A percentile compares a stretch with the other conserved stretches of the same genome.
These are phyloP conservation scores for Pichia thaimueangensis DNA, from an alignment of 805 yeast species.

Conservation along the genomic window DNA sequence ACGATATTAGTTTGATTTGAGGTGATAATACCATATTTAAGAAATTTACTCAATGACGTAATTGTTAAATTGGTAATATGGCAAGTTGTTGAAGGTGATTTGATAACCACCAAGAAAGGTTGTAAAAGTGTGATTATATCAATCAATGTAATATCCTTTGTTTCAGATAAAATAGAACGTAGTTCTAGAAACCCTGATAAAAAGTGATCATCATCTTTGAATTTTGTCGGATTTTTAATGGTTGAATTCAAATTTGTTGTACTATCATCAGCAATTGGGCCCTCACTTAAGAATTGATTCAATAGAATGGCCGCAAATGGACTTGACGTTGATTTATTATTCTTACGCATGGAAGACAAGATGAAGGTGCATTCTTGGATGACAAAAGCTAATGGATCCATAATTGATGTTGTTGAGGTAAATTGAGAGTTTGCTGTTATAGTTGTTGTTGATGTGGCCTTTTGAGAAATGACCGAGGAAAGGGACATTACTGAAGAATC, in stretches of 20 bases:
- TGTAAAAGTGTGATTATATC: conserved; percentile 71
- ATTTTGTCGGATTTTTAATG: conserved; percentile 17
- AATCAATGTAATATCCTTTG: conserved; percentile 44
- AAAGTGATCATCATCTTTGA: conserved; percentile 45
- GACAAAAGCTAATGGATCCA: conserved; percentile 73
- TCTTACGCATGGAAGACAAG: conserved; percentile 84
- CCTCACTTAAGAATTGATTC: conserved; percentile 35
- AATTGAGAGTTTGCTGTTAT: background rate
- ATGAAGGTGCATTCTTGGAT: conserved; percentile 84
- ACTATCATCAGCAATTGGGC: conserved; percentile 24
- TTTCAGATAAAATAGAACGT: conserved; percentile 59
- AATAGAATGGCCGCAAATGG: conserved; percentile 85
- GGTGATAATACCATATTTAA: conserved; percentile 63
- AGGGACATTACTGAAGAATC: no score
- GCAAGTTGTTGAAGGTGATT: conserved; percentile 82
- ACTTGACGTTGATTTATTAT: conserved; percentile 55
- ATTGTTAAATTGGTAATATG: conserved; percentile 77
- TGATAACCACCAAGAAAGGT: conserved; percentile 80
- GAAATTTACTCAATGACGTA: conserved; percentile 64
- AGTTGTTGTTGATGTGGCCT: background rate
- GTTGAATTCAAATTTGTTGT: conserved; percentile 5
- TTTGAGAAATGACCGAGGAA: no score
- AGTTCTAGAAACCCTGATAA: conserved; percentile 75
- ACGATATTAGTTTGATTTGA: conserved; percentile 47
- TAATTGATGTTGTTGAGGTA: conserved; percentile 20